Evolutionary conservation across 2,329 filamentous ascomycete species (phyloP).

Genomic region (Clarireedia sp.): DNA sequence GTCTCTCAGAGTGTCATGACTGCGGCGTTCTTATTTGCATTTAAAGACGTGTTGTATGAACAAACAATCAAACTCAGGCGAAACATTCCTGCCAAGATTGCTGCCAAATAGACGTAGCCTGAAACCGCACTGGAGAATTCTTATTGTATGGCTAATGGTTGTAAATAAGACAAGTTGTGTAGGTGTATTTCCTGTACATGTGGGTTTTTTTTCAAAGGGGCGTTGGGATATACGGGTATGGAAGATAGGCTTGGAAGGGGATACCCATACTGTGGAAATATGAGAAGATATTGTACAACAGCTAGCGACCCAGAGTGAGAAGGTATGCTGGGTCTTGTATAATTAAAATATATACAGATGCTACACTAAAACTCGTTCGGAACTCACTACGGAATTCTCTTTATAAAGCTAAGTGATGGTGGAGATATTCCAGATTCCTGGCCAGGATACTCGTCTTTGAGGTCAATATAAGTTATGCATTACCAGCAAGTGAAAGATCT

Average conservation of each 20-base stretch:
- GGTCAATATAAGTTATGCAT: no score
- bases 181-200: neutral
- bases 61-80: constrained; percentile 61
- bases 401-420: no score
- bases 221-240: neutral
- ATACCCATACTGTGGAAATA: neutral
- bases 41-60: constrained; percentile 94
- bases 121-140: neutral
- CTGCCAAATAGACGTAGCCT: neutral
- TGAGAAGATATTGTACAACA: no score
- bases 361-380: no score
- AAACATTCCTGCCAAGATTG: constrained; percentile 22
- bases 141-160: neutral
- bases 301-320: no score
- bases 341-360: no score
- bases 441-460: no score
- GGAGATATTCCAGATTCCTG: no score
- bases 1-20: constrained; percentile 95
- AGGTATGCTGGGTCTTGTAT: no score
- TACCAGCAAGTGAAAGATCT: no score
- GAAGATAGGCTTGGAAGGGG: neutral
- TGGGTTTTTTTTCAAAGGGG: neutral
- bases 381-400: no score
- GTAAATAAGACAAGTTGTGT: constrained; percentile 1
- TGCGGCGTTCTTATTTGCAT: constrained; percentile 91